phyloP scores from a whole-genome alignment of 192 early-diverging fungal species.

The Backusella australiensis region DNA sequence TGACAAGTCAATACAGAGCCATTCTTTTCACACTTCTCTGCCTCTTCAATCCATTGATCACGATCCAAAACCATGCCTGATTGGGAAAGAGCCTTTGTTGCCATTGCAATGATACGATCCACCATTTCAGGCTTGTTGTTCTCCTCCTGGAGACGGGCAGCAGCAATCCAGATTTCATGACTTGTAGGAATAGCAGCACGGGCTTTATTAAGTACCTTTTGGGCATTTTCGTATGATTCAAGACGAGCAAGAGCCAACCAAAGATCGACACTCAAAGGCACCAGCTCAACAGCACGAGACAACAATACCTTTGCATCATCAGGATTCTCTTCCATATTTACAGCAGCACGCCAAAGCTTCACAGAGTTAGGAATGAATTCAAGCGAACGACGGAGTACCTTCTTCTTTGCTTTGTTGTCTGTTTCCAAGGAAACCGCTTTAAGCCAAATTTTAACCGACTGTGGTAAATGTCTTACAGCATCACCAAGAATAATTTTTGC shows the following conservation, averaged over 20 bases:
- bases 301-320: constrained; percentile 89
- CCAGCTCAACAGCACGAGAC: constrained; percentile 91
- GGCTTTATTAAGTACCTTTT: constrained; percentile 89
- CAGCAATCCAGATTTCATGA: constrained; percentile 95
- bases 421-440: constrained; percentile 84
- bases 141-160: constrained; percentile 88
- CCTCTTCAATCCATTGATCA: constrained; percentile 89
- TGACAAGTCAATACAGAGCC: constrained; percentile 76
- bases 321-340: constrained; percentile 89
- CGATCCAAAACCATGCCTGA: constrained; percentile 71
- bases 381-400: constrained; percentile 85
- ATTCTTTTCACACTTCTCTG: constrained; percentile 77
- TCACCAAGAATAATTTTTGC: constrained; percentile 91
- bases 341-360: constrained; percentile 88
- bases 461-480: constrained; percentile 86
- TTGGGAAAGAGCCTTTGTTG: constrained; percentile 63
- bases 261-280: constrained; percentile 86
- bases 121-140: constrained; percentile 66
- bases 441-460: constrained; percentile 92
- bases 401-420: constrained; percentile 71
- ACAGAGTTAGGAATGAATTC: constrained; percentile 93
- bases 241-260: constrained; percentile 95
- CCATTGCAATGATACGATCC: constrained; percentile 66
- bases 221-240: constrained; percentile 86
- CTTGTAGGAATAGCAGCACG: constrained; percentile 78